phyloP scores from a whole-genome alignment of 176 grass and related monocot species.

The Ampelocalamus luodianensis region DNA sequence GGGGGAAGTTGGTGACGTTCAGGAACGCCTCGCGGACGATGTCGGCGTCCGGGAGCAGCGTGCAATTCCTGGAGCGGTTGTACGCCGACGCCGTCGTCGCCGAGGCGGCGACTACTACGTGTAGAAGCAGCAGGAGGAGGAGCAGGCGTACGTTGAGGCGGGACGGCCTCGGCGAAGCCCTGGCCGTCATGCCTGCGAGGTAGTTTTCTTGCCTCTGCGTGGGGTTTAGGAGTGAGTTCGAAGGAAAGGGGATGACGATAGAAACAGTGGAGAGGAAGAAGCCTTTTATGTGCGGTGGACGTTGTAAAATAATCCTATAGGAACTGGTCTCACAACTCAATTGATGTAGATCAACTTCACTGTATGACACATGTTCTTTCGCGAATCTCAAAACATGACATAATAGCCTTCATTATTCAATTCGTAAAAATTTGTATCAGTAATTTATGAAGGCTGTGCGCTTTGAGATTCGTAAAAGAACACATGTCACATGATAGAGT shows the following conservation, averaged over 20 bases:
- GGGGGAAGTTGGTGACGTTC: constrained; percentile 50
- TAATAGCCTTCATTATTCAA: no score
- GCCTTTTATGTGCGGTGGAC: neutral
- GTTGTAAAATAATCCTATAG: no score
- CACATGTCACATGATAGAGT: no score
- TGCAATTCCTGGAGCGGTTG: constrained; percentile 23
- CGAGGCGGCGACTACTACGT: constrained; percentile 1
- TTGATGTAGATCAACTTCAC: no score
- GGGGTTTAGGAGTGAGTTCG: neutral
- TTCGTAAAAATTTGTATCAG: no score
- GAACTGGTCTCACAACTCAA: no score
- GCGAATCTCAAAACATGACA: no score
- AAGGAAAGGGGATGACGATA: neutral
- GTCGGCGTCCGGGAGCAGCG: constrained; percentile 34
- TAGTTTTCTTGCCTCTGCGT: neutral
- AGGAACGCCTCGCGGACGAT: constrained; percentile 58
- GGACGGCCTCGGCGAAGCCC: constrained; percentile 14
- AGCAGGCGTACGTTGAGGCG: neutral
- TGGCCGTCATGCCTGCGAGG: neutral
- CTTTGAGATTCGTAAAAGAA: no score
- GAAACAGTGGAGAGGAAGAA: neutral
- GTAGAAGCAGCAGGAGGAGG: constrained; percentile 2
- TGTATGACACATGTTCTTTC: no score
- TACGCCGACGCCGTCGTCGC: neutral
- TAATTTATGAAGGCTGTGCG: no score